A percentile compares a stretch with the other conserved stretches of the same genome.
phyloP scores from a whole-genome alignment of 768 basidiomycete genomes.

The Hydnum rufescens region DNA sequence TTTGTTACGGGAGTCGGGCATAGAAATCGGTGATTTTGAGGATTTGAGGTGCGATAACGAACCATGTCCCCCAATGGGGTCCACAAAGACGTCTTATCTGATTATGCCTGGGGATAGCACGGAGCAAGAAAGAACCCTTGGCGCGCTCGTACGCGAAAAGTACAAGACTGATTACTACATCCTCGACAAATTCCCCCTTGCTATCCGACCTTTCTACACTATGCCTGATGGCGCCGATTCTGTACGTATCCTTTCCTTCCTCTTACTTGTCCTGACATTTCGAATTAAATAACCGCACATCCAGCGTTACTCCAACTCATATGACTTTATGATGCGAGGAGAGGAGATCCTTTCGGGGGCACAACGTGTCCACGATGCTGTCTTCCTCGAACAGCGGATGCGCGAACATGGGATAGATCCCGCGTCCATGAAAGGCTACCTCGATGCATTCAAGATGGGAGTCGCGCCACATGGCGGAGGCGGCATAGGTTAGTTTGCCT shows the following conservation, averaged over 20 bases:
- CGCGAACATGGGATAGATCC: conserved; percentile 73
- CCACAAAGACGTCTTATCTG: conserved; percentile 13
- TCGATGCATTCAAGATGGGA: conserved; percentile 88
- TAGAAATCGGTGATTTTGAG: conserved; percentile 54
- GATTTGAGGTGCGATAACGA: conserved; percentile 46
- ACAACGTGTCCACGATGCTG: conserved; percentile 88
- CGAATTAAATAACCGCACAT: neutral
- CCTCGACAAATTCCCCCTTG: conserved; percentile 96
- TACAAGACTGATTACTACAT: conserved; percentile 98
- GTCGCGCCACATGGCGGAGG: conserved; percentile 95
- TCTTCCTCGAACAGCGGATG: conserved; percentile 70
- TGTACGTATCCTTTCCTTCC: conserved; percentile 21
- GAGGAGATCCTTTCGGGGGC: conserved; percentile 98
- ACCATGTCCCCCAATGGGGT: neutral
- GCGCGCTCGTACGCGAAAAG: conserved; percentile 73
- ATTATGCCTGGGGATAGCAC: conserved; percentile 33
- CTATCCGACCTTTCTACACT: conserved; percentile 93
- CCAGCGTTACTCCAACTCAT: conserved; percentile 68
- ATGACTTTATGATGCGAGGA: conserved; percentile 99
- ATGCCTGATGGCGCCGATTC: conserved; percentile 93
- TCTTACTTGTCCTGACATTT: neutral
- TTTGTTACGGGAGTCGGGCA: conserved; percentile 71
- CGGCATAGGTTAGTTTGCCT: conserved; percentile 42
- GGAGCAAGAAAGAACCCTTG: conserved; percentile 86
- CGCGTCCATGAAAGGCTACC: conserved; percentile 73